phyloP scores from a whole-genome alignment of 1,284 basidiomycete genomes.

The Clitocybe nebularis region DNA sequence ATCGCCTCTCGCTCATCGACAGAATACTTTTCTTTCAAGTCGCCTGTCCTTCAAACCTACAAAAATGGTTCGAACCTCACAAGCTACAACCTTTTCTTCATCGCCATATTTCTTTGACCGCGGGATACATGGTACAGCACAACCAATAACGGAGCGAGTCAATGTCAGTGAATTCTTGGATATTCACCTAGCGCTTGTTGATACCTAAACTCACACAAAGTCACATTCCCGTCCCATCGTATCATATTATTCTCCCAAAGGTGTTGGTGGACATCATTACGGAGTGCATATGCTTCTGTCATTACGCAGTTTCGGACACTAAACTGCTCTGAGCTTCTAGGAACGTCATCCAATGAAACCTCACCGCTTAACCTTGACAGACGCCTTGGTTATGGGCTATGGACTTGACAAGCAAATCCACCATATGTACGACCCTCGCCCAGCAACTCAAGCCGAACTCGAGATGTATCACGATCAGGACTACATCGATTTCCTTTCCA shows the following conservation, averaged over 20 bases:
- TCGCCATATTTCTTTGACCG: slow-evolving; percentile 71
- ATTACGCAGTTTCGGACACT: too few species aligned
- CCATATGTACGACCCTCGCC: slow-evolving; percentile 83
- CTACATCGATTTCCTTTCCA: slow-evolving; percentile 92
- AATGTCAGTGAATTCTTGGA: slow-evolving; percentile 65
- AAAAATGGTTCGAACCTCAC: slow-evolving; percentile 39
- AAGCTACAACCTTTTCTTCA: slow-evolving; percentile 65
- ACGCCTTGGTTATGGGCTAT: slow-evolving; percentile 94
- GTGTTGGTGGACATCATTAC: slow-evolving; percentile 94
- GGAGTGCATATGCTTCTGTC: slow-evolving; percentile 59
- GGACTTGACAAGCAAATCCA: slow-evolving; percentile 96
- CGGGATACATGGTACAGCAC: slow-evolving; percentile 59
- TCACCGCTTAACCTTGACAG: slow-evolving; percentile 90
- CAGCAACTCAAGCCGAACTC: slow-evolving; percentile 88
- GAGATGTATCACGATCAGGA: slow-evolving; percentile 91
- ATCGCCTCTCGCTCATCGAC: too few species aligned
- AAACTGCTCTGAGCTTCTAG: slow-evolving; percentile 33
- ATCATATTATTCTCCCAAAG: slow-evolving; percentile 93
- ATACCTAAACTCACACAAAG: slow-evolving; percentile 31
- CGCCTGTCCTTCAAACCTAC: too few species aligned
- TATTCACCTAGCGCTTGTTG: slow-evolving; percentile 6
- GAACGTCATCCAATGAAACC: slow-evolving; percentile 99
- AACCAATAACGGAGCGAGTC: slow-evolving; percentile 71
- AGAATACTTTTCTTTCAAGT: too few species aligned
- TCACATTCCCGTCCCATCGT: slow-evolving; percentile 86